Conservation (phyloP, 1,284 basidiomycete genomes). For the Coniferiporia sulphurascens region DNA sequence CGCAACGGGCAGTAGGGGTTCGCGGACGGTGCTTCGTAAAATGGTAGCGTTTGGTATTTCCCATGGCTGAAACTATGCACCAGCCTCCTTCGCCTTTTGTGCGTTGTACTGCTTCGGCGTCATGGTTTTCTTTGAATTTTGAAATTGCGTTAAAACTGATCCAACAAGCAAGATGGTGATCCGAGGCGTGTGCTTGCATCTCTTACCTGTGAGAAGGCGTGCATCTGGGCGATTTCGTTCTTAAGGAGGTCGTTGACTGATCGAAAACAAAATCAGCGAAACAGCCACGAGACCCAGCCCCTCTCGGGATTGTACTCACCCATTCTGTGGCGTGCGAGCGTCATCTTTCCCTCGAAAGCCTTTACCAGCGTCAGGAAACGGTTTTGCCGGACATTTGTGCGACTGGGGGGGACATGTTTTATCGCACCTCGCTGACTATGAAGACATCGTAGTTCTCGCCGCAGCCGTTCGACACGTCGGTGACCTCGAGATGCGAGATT, state of each 20-base stretch:
- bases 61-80: not conserved
- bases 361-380: constrained; percentile 24
- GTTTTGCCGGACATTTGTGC: constrained; percentile 3
- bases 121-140: constrained; percentile 56
- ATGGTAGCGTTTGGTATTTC: not conserved
- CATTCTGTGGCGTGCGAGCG: constrained; percentile 63
- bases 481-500: constrained; percentile 61
- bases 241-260: constrained; percentile 74
- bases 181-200: not conserved
- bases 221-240: constrained; percentile 68
- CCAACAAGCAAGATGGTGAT: constrained; percentile 2
- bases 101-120: constrained; percentile 67
- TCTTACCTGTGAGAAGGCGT: constrained; percentile 78
- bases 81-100: constrained; percentile 37
- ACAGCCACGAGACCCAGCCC: not conserved
- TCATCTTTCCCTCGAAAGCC: constrained; percentile 71
- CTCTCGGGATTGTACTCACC: constrained; percentile 36
- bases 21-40: too few species aligned
- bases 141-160: constrained; percentile 8
- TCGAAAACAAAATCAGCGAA: not conserved
- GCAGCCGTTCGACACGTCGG: constrained; percentile 73
- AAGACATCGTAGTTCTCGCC: constrained; percentile 71
- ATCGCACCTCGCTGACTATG: constrained; percentile 66
- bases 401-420: not conserved
- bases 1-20: not conserved